Evolutionary conservation across 495 filamentous ascomycete genomes (phyloP), one percentile per base, ranked within the genome.

Genomic region (Xylaria castorea): DNA sequence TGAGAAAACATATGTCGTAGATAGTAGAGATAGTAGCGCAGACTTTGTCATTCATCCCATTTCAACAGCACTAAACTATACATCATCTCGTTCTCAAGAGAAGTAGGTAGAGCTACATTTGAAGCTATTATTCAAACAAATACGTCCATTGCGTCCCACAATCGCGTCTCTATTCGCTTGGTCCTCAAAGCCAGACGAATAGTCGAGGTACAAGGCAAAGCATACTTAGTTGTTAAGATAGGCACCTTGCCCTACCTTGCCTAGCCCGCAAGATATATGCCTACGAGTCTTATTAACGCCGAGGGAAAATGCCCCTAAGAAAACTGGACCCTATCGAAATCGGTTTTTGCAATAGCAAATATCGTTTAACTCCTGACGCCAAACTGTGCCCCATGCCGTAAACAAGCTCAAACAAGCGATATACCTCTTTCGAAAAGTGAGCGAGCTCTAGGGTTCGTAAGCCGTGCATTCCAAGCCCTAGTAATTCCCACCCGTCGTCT

Each of bases 331-430:
- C 14, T 32, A 50, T 65, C 3, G 32, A 36, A 18, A 36, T 20
- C 25, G 48, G 0, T 57, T 57, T 48, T 20, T n/a, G n/a, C 16
- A 57, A 27, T 1, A 46, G 62, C 46, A 57, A 44, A 32, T 36
- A 51, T 68, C 7, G 44, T 58, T 58, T 44, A 9, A 68, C 66
- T 55, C 66, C 66, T 32, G 22, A 57, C 66, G 66, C 66, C 66
- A n/a, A 68, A 68, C 66, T 57, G 50, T 57, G 34, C n/a, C 20
- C 30, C 46, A n/a, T 38, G 22, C 48, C 27, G n/a, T 40, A 48
- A 44, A 68, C 36, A 42, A 55, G 50, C 51, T 20, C 34, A 36
- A 61, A 32, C 27, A 58, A 68, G 51, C 51, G 34, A 58, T 40
- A 68, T 44, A 44, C 3, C n/a, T 44, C 7, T 8, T 30, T 32